A percentile compares a stretch with the other conserved stretches of the same genome.
Evolutionary conservation across 192 early-diverging fungal species (phyloP).

Genomic region (Coemansia sp.): DNA sequence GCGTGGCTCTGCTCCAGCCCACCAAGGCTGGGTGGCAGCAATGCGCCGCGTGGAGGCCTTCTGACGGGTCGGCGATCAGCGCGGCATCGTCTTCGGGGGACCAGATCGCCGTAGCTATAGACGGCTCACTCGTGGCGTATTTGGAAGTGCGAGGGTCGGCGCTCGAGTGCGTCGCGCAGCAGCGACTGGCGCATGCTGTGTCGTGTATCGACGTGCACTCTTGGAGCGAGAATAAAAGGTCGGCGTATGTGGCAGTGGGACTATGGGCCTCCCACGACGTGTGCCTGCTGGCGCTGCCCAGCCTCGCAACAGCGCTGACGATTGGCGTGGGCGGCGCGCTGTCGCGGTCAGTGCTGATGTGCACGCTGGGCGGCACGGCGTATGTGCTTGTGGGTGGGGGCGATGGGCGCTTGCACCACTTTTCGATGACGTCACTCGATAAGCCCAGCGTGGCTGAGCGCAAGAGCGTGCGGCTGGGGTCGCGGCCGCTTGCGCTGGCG

Average conservation of each 20-base stretch:
- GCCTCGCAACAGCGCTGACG: slow-evolving; percentile 50
- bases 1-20: slow-evolving; percentile 53
- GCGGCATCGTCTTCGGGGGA: slow-evolving; percentile 60
- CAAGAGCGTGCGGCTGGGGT: slow-evolving; percentile 76
- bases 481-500: slow-evolving; percentile 69
- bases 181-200: slow-evolving; percentile 66
- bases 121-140: slow-evolving; percentile 59
- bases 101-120: slow-evolving; percentile 64
- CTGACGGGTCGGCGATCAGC: slow-evolving; percentile 35
- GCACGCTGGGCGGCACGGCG: slow-evolving; percentile 62
- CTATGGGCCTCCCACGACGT: slow-evolving; percentile 75
- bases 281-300: slow-evolving; percentile 61
- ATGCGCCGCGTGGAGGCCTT: slow-evolving; percentile 59
- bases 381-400: slow-evolving; percentile 84
- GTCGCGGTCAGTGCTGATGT: slow-evolving; percentile 70
- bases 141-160: slow-evolving; percentile 57
- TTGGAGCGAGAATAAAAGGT: slow-evolving; percentile 27
- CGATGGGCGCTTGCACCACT: slow-evolving; percentile 64
- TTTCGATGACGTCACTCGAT: not conserved
- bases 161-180: slow-evolving; percentile 38
- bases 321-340: slow-evolving; percentile 50
- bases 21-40: slow-evolving; percentile 25
- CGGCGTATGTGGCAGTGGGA: slow-evolving; percentile 67
- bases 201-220: slow-evolving; percentile 74
- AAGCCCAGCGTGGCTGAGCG: slow-evolving; percentile 32